Conservation (phyloP, 192 early-diverging fungal genomes). For the Backusella tuberculispora region DNA sequence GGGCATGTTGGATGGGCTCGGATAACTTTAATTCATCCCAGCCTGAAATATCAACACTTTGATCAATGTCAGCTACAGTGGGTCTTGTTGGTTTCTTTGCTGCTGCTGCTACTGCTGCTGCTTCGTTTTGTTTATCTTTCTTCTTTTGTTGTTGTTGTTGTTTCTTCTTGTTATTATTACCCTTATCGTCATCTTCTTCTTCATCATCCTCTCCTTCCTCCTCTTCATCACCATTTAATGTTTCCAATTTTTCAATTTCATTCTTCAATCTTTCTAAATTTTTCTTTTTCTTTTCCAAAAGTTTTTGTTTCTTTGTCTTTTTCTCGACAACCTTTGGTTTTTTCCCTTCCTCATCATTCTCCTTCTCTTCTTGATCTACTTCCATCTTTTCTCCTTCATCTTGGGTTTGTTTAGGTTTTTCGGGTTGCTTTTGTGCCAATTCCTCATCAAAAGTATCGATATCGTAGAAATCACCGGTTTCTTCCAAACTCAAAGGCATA, state of each 20-base stretch:
- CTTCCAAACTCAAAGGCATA: constrained; percentile 50
- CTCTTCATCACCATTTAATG: constrained; percentile 43
- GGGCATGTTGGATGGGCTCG: constrained; percentile 61
- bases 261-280: constrained; percentile 20
- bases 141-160: constrained; percentile 31
- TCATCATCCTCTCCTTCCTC: neutral
- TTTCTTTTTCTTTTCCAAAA: constrained; percentile 21
- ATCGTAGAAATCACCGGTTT: constrained; percentile 62
- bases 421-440: constrained; percentile 21
- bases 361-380: neutral
- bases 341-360: constrained; percentile 5
- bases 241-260: constrained; percentile 17
- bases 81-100: constrained; percentile 11
- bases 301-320: constrained; percentile 21
- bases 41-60: constrained; percentile 65
- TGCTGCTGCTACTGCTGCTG: constrained; percentile 13
- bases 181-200: constrained; percentile 43
- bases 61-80: constrained; percentile 40
- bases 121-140: constrained; percentile 16
- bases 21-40: constrained; percentile 73
- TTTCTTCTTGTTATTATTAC: constrained; percentile 28
- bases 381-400: neutral
- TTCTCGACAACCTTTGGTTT: constrained; percentile 20
- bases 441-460: constrained; percentile 85
- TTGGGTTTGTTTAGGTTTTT: neutral